Evolutionary conservation across 148 eudicot genomes (phyloP).

Genomic region (Arbutus unedo): DNA sequence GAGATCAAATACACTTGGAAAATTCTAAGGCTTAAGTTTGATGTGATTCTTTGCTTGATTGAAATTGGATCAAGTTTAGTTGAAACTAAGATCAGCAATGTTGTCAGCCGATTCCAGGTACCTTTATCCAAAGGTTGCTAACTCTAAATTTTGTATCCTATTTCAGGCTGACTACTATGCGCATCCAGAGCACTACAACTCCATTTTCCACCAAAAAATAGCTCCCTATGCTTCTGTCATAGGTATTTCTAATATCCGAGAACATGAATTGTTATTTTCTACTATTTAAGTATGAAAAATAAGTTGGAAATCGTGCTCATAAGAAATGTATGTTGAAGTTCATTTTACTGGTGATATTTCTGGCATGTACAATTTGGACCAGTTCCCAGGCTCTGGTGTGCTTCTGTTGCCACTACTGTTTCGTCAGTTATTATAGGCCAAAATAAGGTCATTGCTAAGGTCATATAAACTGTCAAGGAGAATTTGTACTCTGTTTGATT

Average conservation of each 20-base stretch:
- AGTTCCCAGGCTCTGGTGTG: not conserved
- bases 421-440: not conserved
- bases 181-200: conserved; percentile 91
- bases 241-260: conserved; percentile 43
- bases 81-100: not conserved
- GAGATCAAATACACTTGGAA: not conserved
- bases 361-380: not conserved
- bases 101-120: not conserved
- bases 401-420: not conserved
- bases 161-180: conserved; percentile 92
- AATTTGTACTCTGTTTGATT: not conserved
- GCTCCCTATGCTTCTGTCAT: conserved; percentile 97
- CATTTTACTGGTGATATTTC: not conserved
- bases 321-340: not conserved
- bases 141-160: conserved; percentile 5
- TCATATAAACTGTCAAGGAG: not conserved
- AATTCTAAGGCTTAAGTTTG: not conserved
- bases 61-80: not conserved
- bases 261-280: not conserved
- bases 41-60: not conserved
- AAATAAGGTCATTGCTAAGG: not conserved
- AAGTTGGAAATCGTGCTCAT: not conserved
- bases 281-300: not conserved
- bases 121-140: conserved; percentile 8
- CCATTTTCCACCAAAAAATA: conserved; percentile 79